Base-by-base conservation (phyloP, 768 basidiomycete species). In the Russula ochroleuca region DNA sequence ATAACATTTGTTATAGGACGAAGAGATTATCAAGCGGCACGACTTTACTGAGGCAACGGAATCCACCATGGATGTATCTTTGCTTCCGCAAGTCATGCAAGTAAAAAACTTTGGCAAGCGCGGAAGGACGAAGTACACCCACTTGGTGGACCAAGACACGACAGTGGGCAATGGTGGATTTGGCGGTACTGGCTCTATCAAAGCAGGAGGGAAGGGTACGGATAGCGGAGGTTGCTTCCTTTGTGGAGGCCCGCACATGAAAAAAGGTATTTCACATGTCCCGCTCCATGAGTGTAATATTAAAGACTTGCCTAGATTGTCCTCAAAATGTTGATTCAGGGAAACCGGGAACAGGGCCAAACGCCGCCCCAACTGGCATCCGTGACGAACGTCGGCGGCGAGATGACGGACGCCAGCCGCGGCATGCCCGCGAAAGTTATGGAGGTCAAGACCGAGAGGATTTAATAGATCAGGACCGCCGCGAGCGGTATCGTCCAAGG, bases 81-180 rank as follows among this genome's bases (percentile, higher is more conserved):
- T 92, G 67, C 80, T 99, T 35, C 97, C 97, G 10, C 85, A 92
- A 76, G 90, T 97, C 62, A 96, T 98, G 95, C 97, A 98, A 76
- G 92, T 95, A 71, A 87, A 86, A 74, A 87, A 98, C 77, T 98
- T 95, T 71, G 92, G 93, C 51, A 94, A 94, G 75, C 86, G 92
- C 64, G 85, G 91, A 72, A 86, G 90, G 51, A 94, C 92, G 35
- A 95, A 99, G 77, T 98, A 98, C 70, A 98, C 97, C 17, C 96
- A 99, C 76, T 75, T 99, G 67, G 76, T 93, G 41, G 95, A 95
- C 70, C 92, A 98, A 79, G 96, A 98, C 73, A 98, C 96, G 0
- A 92, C 91, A 6, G 76, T 67, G 25, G 64, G 73, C 14, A 77
- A 71, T 53, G 87, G 85, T 35, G 87, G 88, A 0, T 87, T 89